phyloP scores from a whole-genome alignment of 2,329 filamentous ascomycete species.

The Ophiocordyceps australis region DNA sequence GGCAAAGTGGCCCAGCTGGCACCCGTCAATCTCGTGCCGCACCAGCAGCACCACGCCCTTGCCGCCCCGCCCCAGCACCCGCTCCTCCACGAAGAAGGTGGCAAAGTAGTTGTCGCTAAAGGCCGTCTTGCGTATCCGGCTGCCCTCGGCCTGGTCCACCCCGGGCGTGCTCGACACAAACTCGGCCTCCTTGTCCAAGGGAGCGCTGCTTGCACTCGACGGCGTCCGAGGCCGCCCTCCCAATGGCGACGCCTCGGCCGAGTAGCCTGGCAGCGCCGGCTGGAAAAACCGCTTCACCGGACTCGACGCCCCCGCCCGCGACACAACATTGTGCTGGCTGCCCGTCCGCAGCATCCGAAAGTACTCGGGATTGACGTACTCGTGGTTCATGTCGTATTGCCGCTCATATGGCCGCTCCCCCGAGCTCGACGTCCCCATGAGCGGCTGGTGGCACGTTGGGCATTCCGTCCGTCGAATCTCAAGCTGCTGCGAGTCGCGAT shows the following conservation, averaged over 20 bases:
- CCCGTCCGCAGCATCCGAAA: slow-evolving; percentile 73
- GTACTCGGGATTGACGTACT: slow-evolving; percentile 81
- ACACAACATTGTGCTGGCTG: slow-evolving; percentile 23
- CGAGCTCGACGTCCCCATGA: slow-evolving; percentile 24
- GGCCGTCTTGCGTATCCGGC: slow-evolving; percentile 67
- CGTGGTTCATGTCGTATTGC: slow-evolving; percentile 18
- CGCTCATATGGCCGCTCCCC: slow-evolving; percentile 30
- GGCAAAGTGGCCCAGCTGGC: slow-evolving; percentile 76
- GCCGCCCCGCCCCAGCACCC: slow-evolving; percentile 71
- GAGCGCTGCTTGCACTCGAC: slow-evolving; percentile 11
- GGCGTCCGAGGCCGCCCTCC: slow-evolving; percentile 34
- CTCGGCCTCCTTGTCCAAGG: slow-evolving; percentile 17
- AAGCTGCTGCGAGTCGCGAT: slow-evolving; percentile 68
- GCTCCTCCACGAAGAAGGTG: slow-evolving; percentile 81
- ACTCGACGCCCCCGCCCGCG: slow-evolving; percentile 27
- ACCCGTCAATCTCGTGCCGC: slow-evolving; percentile 77
- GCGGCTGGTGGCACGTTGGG: slow-evolving; percentile 75
- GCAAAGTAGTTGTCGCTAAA: slow-evolving; percentile 90
- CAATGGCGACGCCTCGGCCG: slow-evolving; percentile 30
- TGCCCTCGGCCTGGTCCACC: slow-evolving; percentile 26
- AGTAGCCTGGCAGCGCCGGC: slow-evolving; percentile 23
- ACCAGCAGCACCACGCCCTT: slow-evolving; percentile 94
- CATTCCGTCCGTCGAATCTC: slow-evolving; percentile 69
- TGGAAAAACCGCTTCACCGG: slow-evolving; percentile 35
- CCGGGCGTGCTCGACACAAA: slow-evolving; percentile 35